Evolutionary conservation across 1,284 basidiomycete genomes (phyloP), one percentile per base, ranked within the genome.

Genomic region (Apiotrichum gracile): DNA sequence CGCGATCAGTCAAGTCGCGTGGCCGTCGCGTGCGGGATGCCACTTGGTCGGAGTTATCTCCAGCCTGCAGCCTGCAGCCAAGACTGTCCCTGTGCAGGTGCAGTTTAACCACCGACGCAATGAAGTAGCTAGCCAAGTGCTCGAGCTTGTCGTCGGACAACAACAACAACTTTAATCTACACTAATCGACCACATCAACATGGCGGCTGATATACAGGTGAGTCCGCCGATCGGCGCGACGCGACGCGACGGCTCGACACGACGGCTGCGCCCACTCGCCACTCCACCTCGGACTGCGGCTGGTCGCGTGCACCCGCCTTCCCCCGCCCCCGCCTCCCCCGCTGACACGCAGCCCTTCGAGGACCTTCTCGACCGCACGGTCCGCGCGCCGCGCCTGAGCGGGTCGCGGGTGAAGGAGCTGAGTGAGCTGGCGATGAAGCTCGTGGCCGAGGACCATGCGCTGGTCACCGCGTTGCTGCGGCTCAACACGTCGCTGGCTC

Each of bases 381-480:
- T 94, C 48, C 78, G 80, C 53, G 84, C 84, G 54, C 90, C 88
- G 73, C 82, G 88, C 52, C 76, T 93, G 51, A 92, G 90, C 21
- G 85, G 83, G 25, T 87, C 88, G 24, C 90, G 88, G 77, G 86
- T 94, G 80, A 79, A 77, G 49, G 81, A 77, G 62, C 69, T 94
- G 61, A 87, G 84, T 5, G 84, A 86, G 54, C 78, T 85, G 50
- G 84, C 88, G 4, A 71, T 88, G 75, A 83, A 82, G 65, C 81
- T 80, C 48, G 84, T 91, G 76, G 78, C 84, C 87, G 76, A 85
- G 61, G 90, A 93, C 74, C 86, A 87, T 8, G 83, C 88, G 65
- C 78, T 94, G 50, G 87, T 94, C 45, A 87, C 89, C 27, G 81
- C 84, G 49, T 80, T 96, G 38, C 91, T 87, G 72, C 85, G 86